Evolutionary conservation across 768 basidiomycete genomes (phyloP).

Genomic region (Termitomyces sp.): DNA sequence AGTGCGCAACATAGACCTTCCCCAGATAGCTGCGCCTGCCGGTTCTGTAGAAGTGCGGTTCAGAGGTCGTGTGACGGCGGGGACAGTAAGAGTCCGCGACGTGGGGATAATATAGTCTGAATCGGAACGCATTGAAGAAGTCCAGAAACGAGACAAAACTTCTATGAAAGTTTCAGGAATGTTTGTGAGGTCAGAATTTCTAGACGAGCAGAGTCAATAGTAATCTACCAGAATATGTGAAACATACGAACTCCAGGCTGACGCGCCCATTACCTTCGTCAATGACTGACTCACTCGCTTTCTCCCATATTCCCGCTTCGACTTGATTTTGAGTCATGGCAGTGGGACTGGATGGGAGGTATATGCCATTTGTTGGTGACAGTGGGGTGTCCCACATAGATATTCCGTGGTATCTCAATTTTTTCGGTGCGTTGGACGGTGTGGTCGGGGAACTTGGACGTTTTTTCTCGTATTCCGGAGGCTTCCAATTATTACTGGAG

Average conservation of each 20-base stretch:
- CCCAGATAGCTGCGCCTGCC: constrained; percentile 11
- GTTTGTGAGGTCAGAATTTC: constrained; percentile 33
- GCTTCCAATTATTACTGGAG: constrained; percentile 37
- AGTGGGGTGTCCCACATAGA: background rate
- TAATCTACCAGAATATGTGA: background rate
- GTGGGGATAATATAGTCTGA: constrained; percentile 7
- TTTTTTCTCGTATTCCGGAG: constrained; percentile 40
- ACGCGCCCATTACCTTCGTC: constrained; percentile 46
- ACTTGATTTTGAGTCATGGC: constrained; percentile 20
- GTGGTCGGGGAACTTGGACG: constrained; percentile 12
- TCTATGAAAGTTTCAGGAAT: constrained; percentile 47
- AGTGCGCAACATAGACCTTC: constrained; percentile 19
- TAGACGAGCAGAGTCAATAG: constrained; percentile 15
- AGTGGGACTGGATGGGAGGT: background rate
- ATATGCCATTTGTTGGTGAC: background rate
- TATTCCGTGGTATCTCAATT: constrained; percentile 13
- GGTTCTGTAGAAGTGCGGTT: constrained; percentile 32
- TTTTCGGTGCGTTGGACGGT: constrained; percentile 10
- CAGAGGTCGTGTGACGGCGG: constrained; percentile 18
- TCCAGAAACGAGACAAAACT: constrained; percentile 42
- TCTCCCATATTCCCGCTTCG: constrained; percentile 42
- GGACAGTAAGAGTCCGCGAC: background rate
- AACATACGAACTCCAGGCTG: constrained; percentile 43
- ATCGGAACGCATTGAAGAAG: constrained; percentile 32
- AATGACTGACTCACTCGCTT: constrained; percentile 36